phyloP scores from a whole-genome alignment of 2,329 filamentous ascomycete genomes.

The Amylocarpus encephaloides region DNA sequence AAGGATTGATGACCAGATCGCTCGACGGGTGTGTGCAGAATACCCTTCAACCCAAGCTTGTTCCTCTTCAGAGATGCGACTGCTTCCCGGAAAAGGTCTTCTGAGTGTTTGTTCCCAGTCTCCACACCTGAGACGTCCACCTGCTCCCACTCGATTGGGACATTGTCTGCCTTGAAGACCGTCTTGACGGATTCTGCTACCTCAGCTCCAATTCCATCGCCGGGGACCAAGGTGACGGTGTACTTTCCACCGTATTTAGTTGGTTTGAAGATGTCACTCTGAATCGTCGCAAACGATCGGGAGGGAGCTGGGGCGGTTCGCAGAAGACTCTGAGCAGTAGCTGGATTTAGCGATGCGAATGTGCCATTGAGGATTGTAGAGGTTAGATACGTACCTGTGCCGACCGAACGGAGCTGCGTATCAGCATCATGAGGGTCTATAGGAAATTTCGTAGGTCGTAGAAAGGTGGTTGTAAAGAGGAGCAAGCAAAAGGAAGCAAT shows the following conservation, averaged over 20 bases:
- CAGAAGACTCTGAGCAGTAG: slow-evolving; percentile 32
- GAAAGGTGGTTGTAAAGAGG: slow-evolving; percentile 1
- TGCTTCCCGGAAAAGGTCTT: slow-evolving; percentile 92
- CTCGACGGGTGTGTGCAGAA: slow-evolving; percentile 94
- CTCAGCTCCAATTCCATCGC: slow-evolving; percentile 97
- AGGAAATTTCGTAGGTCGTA: slow-evolving; percentile 14
- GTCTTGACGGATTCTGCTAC: slow-evolving; percentile 98
- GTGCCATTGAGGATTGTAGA: slow-evolving; percentile 22
- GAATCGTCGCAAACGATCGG: slow-evolving; percentile 64
- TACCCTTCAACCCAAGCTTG: slow-evolving; percentile 98
- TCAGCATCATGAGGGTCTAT: slow-evolving; percentile 26
- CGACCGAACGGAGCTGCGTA: slow-evolving; percentile 33
- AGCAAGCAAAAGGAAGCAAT: slow-evolving; percentile 9
- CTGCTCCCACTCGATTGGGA: slow-evolving; percentile 98
- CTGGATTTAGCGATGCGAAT: slow-evolving; percentile 19
- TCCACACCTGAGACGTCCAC: slow-evolving; percentile 91
- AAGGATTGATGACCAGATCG: slow-evolving; percentile 97
- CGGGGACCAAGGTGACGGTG: slow-evolving; percentile 96
- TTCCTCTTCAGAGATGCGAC: slow-evolving; percentile 95
- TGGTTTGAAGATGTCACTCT: slow-evolving; percentile 98
- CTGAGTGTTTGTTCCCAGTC: slow-evolving; percentile 74
- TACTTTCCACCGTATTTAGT: slow-evolving; percentile 95
- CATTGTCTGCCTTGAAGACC: slow-evolving; percentile 99
- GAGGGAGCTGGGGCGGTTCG: slow-evolving; percentile 27
- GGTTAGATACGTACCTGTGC: slow-evolving; percentile 38